Base-by-base conservation (phyloP, 140 eudicot species). In the Bidens hawaiensis region DNA sequence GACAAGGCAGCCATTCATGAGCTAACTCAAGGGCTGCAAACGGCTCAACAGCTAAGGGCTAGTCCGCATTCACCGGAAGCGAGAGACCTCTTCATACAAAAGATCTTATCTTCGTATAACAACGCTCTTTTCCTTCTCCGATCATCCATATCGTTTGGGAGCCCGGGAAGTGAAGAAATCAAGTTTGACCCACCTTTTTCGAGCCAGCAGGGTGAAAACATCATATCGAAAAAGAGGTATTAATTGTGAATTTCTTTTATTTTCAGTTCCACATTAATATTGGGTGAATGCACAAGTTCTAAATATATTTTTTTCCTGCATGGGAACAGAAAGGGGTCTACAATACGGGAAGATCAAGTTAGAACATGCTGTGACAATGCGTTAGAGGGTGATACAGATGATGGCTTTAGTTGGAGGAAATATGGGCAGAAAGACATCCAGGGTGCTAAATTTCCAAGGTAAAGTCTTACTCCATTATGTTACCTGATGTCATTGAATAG, bases 341-440 rank as follows among this genome's bases (percentile, higher is more conserved):
- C 89, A 1, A 59, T n/a, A 36, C 12, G 43, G 43, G n/a, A 36
- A 36, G 43, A 36, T 36, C 15, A 36, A 36, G 43, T 36, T 36
- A 9, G 9, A 36, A 10, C 4, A 36, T 10, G 43, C 43, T 8
- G 64, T 16, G 89, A 62, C 17, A 73, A 67, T 66, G 90, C 79
- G n/a, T 53, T 75, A 27, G 91, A 82, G 69, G 87, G 84, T 5
- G 76, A 82, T 46, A 59, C 53, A 26, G 79, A 85, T 17, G 97
- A 85, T 55, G 85, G 89, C 30, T 78, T 72, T 48, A 85, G 85
- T 50, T 89, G 97, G 97, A 85, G 97, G 75, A 89, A 89, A 60
- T 89, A 89, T 47, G 97, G 95, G 16, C 95, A 89, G 75, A 89
- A 89, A 75, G 91, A 85, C 68, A 89, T 89, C 54, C 50, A 80